A percentile compares a stretch with the other conserved stretches of the same genome.
Conservation (phyloP, 2,329 filamentous ascomycete genomes). For the Nemania serpens region DNA sequence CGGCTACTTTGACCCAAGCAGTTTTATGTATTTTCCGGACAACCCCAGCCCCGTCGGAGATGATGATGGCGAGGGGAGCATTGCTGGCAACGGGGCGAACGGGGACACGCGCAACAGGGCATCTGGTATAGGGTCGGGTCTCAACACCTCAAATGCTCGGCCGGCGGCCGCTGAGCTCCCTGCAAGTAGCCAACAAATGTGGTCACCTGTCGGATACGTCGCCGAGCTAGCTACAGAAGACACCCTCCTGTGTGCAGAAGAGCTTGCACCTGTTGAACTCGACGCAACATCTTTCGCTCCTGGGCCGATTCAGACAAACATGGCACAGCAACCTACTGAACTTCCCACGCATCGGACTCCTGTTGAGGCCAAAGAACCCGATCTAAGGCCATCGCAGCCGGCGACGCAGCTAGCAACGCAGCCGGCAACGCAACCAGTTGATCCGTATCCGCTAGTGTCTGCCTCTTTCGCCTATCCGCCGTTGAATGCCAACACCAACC, state of each 20-base stretch:
- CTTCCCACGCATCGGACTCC: slow-evolving; percentile 32
- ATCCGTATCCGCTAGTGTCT: slow-evolving; percentile 36
- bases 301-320: slow-evolving; percentile 19
- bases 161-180: slow-evolving; percentile 31
- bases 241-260: slow-evolving; percentile 41
- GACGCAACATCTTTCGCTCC: slow-evolving; percentile 33
- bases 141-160: not conserved
- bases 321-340: slow-evolving; percentile 30
- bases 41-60: slow-evolving; percentile 52
- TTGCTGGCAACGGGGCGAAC: not conserved
- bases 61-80: slow-evolving; percentile 48
- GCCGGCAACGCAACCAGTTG: slow-evolving; percentile 24
- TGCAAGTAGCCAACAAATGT: slow-evolving; percentile 22
- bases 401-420: too few species aligned
- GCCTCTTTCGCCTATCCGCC: slow-evolving; percentile 40
- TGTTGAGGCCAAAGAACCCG: slow-evolving; percentile 25
- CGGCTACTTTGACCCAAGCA: slow-evolving; percentile 56
- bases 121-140: not conserved
- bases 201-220: slow-evolving; percentile 37
- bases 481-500: slow-evolving; percentile 15
- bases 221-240: slow-evolving; percentile 39
- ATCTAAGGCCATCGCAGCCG: not conserved
- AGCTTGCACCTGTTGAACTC: slow-evolving; percentile 41
- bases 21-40: slow-evolving; percentile 57
- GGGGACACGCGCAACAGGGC: not conserved